phyloP scores from a whole-genome alignment of 805 yeast species.

The Komagataella mondaviorum region DNA sequence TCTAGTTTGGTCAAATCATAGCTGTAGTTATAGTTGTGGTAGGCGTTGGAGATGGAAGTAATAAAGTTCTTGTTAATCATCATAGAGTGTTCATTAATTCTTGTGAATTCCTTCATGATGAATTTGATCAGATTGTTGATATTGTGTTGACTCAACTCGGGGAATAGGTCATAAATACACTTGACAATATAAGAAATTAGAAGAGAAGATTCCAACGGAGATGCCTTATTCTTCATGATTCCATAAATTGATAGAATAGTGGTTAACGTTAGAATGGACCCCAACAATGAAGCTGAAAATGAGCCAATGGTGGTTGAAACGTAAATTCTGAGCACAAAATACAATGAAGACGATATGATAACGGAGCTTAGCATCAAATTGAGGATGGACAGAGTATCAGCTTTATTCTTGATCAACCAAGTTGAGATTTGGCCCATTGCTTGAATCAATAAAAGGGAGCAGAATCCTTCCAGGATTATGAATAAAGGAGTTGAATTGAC shows the following conservation, averaged over 20 bases:
- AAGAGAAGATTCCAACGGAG: constrained; percentile 81
- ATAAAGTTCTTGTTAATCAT: constrained; percentile 16
- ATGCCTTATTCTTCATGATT: constrained; percentile 68
- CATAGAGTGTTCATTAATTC: constrained; percentile 18
- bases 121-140: constrained; percentile 18
- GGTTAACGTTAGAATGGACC: constrained; percentile 71
- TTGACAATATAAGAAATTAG: constrained; percentile 85
- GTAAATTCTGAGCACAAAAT: constrained; percentile 74
- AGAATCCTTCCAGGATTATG: constrained; percentile 85
- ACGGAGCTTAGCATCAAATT: constrained; percentile 63
- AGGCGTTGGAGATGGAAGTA: constrained; percentile 18
- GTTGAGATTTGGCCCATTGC: constrained; percentile 74
- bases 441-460: constrained; percentile 84
- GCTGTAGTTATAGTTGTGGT: constrained; percentile 6
- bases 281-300: constrained; percentile 70
- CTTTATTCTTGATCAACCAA: constrained; percentile 47
- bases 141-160: constrained; percentile 53
- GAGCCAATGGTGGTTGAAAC: constrained; percentile 53
- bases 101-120: constrained; percentile 20
- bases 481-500: constrained; percentile 81
- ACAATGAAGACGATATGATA: constrained; percentile 61
- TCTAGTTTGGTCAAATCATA: not conserved
- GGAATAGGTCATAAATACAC: constrained; percentile 86
- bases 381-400: constrained; percentile 71
- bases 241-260: constrained; percentile 70